Percentiles rank a stretch among this genome's conserved stretches.
Evolutionary conservation across 768 basidiomycete species (phyloP).

Genomic region (Rossbeevera mucosa): DNA sequence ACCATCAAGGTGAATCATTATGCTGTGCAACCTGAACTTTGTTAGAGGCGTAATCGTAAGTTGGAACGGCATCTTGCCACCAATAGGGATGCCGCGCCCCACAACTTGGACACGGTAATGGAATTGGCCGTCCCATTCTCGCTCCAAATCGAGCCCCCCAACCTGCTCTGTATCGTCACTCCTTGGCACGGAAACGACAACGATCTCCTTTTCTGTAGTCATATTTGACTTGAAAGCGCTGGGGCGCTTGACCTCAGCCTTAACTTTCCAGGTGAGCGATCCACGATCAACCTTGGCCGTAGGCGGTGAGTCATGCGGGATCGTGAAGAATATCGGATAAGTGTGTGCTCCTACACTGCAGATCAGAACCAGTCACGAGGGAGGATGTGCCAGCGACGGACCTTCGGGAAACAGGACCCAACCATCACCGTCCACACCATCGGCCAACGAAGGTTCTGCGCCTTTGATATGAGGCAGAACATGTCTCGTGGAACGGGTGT

Average conservation of each 20-base stretch:
- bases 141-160: conserved; percentile 76
- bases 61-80: conserved; percentile 73
- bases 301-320: conserved; percentile 78
- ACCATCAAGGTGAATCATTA: conserved; percentile 82
- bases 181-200: conserved; percentile 64
- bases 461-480: conserved; percentile 27
- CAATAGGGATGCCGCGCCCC: conserved; percentile 76
- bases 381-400: conserved; percentile 27
- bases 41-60: conserved; percentile 79
- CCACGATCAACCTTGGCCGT: conserved; percentile 72
- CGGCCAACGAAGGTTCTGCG: conserved; percentile 24
- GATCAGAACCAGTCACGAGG: conserved; percentile 43
- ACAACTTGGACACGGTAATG: conserved; percentile 75
- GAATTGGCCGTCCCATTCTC: conserved; percentile 87
- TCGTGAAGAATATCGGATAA: conserved; percentile 88
- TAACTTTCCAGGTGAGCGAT: conserved; percentile 71
- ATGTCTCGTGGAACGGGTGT: not conserved
- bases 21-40: conserved; percentile 75
- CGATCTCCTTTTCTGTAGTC: conserved; percentile 64
- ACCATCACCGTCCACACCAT: conserved; percentile 34
- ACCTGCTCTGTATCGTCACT: conserved; percentile 53
- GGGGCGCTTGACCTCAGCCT: conserved; percentile 77
- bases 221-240: conserved; percentile 74
- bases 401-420: conserved; percentile 93
- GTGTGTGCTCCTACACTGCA: conserved; percentile 73